phyloP scores from a whole-genome alignment of 1,139 yeast species.

The Kurtzmaniella quercitrusa region DNA sequence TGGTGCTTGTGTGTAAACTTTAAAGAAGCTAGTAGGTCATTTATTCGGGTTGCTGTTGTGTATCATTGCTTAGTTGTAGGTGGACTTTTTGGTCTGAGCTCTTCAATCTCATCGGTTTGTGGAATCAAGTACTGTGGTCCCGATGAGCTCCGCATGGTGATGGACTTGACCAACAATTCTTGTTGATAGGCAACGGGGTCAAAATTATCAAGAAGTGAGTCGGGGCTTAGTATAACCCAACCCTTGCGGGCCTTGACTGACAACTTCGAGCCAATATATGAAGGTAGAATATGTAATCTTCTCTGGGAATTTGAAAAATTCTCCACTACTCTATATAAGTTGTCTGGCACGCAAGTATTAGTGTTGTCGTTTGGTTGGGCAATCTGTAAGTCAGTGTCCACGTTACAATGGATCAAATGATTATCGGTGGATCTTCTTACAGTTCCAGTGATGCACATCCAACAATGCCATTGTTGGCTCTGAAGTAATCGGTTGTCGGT shows the following conservation, averaged over 20 bases:
- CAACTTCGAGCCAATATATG: slow-evolving; percentile 52
- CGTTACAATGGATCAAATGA: slow-evolving; percentile 84
- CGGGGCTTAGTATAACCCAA: slow-evolving; percentile 90
- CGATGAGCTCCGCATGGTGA: slow-evolving; percentile 23
- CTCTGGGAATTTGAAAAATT: slow-evolving; percentile 81
- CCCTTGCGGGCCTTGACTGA: slow-evolving; percentile 78
- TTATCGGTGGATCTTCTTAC: slow-evolving; percentile 80
- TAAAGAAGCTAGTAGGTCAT: too few species aligned
- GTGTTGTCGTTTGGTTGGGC: slow-evolving; percentile 29
- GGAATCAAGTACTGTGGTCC: slow-evolving; percentile 50
- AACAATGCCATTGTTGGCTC: slow-evolving; percentile 83
- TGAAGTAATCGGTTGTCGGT: slow-evolving; percentile 23
- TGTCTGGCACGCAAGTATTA: slow-evolving; percentile 57
- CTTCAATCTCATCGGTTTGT: slow-evolving; percentile 68
- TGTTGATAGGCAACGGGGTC: slow-evolving; percentile 28
- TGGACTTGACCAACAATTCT: slow-evolving; percentile 30
- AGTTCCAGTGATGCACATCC: slow-evolving; percentile 97
- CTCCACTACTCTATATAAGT: slow-evolving; percentile 80
- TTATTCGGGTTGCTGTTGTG: not conserved
- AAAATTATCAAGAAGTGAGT: slow-evolving; percentile 70
- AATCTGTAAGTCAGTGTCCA: slow-evolving; percentile 79
- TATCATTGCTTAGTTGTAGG: slow-evolving; percentile 7
- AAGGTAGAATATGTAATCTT: slow-evolving; percentile 80
- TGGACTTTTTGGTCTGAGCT: slow-evolving; percentile 81
- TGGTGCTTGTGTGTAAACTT: too few species aligned